Percentiles rank a stretch among this genome's conserved stretches.
Evolutionary conservation across 1,284 basidiomycete genomes (phyloP).

Genomic region (Blastosporella zonata): DNA sequence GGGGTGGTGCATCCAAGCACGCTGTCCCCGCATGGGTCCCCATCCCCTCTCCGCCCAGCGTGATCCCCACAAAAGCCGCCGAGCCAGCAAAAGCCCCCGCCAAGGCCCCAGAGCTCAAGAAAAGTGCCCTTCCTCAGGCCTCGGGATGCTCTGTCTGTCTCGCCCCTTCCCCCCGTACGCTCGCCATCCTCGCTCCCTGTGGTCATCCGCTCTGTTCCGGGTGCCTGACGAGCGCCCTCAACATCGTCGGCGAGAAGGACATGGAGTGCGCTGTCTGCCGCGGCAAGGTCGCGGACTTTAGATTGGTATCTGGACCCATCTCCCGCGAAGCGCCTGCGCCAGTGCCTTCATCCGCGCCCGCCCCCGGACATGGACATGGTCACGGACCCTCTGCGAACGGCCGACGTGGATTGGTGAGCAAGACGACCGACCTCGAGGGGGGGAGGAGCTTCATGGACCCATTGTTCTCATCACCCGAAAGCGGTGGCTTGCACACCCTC

Average conservation of each 20-base stretch:
- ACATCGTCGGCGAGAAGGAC: constrained; percentile 82
- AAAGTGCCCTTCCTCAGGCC: constrained; percentile 7
- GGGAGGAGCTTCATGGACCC: constrained; percentile 31
- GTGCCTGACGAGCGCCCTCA: constrained; percentile 77
- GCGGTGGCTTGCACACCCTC: constrained; percentile 24
- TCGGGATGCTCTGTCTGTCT: constrained; percentile 38
- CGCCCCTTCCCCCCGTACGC: constrained; percentile 38
- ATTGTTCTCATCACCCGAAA: constrained; percentile 30
- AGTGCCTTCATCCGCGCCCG: neutral
- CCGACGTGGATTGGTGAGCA: constrained; percentile 1
- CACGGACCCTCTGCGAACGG: constrained; percentile 8
- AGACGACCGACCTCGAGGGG: constrained; percentile 5
- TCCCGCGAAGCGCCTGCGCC: constrained; percentile 10
- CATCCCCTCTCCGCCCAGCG: constrained; percentile 18
- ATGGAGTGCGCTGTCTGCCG: constrained; percentile 80
- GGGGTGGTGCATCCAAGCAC: constrained; percentile 4
- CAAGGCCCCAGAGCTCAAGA: constrained; percentile 15
- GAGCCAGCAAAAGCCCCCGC: constrained; percentile 2
- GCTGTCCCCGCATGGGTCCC: constrained; percentile 20
- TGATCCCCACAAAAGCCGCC: neutral
- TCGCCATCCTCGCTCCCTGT: constrained; percentile 72
- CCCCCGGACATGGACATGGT: neutral
- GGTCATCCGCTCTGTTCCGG: constrained; percentile 70
- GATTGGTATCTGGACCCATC: constrained; percentile 35
- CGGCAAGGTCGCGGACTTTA: constrained; percentile 63